Percentiles rank a stretch among this genome's conserved stretches.
These are phyloP conservation scores for Tetrapisispora taiwanensis DNA, from an alignment of 805 yeast species.

Conservation along the genomic window DNA sequence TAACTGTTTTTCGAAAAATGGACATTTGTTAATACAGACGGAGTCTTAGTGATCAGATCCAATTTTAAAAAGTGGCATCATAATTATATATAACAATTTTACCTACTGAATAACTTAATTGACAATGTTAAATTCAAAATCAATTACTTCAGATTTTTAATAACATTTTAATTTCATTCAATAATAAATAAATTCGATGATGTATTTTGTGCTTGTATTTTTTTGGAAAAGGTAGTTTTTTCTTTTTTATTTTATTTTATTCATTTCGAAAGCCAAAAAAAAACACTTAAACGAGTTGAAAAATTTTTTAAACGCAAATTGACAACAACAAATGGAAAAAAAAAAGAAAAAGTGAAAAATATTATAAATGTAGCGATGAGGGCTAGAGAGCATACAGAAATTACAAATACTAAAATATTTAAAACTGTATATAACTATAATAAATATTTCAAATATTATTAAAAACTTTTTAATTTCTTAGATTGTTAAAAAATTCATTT, in stretches of 20 bases:
- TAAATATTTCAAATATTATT: background rate
- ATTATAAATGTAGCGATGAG: background rate
- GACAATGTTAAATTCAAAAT: too few species aligned
- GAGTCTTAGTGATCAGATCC: too few species aligned
- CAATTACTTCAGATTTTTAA: too few species aligned
- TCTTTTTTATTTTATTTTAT: background rate
- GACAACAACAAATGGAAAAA: too few species aligned
- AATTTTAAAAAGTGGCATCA: too few species aligned
- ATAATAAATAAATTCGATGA: background rate
- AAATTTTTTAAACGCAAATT: background rate
- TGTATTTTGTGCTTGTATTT: background rate
- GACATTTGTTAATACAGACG: too few species aligned
- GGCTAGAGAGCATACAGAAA: background rate
- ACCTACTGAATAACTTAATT: too few species aligned
- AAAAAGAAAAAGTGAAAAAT: background rate
- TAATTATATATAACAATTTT: too few species aligned
- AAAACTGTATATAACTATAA: background rate
- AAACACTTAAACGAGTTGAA: conserved; percentile 1
- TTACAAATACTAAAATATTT: background rate
- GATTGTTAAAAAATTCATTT: too few species aligned
- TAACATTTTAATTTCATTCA: too few species aligned
- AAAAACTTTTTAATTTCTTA: background rate
- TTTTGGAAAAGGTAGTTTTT: background rate
- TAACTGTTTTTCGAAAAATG: too few species aligned
- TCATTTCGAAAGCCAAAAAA: background rate